A percentile compares a stretch with the other conserved stretches of the same genome.
phyloP scores from a whole-genome alignment of 306 rosid genomes.

The Malus fusca region DNA sequence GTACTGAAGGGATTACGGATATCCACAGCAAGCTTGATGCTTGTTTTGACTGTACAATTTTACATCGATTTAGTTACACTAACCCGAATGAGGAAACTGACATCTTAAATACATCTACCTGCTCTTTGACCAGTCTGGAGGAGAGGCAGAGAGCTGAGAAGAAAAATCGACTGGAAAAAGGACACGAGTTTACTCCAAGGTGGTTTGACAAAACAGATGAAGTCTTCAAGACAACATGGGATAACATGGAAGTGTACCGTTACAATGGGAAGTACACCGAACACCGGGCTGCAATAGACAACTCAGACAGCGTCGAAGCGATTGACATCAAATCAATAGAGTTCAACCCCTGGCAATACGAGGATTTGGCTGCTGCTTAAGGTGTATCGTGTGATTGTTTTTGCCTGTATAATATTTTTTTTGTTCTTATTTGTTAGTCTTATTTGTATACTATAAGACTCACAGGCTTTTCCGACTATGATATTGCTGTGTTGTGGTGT shows the following conservation, averaged over 20 bases:
- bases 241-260: conserved; percentile 63
- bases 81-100: not conserved
- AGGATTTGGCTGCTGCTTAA: conserved; percentile 33
- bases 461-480: conserved; percentile 7
- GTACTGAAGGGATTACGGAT: not conserved
- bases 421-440: conserved; percentile 6
- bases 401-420: conserved; percentile 7
- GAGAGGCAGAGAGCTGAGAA: conserved; percentile 81
- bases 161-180: conserved; percentile 48
- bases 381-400: not conserved
- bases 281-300: conserved; percentile 48
- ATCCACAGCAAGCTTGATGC: not conserved
- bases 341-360: conserved; percentile 79
- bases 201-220: conserved; percentile 74
- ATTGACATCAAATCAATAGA: conserved; percentile 33
- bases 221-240: conserved; percentile 68
- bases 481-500: not conserved
- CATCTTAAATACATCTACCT: conserved; percentile 11
- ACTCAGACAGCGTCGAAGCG: conserved; percentile 33
- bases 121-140: conserved; percentile 45
- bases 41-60: not conserved
- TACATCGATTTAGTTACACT: not conserved
- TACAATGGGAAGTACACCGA: conserved; percentile 58
- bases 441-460: not conserved
- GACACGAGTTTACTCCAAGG: conserved; percentile 48